Conservation (phyloP, 2,329 filamentous ascomycete genomes). For the Botrytis fragariae region DNA sequence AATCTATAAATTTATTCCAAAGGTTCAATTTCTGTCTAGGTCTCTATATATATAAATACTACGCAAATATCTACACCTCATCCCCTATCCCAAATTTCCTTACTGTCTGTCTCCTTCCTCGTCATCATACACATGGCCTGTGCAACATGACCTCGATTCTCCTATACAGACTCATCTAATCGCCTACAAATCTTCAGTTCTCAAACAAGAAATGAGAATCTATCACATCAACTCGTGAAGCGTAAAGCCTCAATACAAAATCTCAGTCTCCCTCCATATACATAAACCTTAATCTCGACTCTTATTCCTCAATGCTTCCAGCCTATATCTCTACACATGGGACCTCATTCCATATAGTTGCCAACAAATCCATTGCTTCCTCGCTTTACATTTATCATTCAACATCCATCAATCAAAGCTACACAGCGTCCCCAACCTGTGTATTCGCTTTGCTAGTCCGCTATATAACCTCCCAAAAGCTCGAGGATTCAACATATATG, state of each 20-base stretch:
- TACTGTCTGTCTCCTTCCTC: background rate
- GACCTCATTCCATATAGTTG: too few relatives aligned
- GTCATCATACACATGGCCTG: background rate
- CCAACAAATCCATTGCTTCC: rapidly evolving
- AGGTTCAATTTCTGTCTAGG: background rate
- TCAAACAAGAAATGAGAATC: background rate
- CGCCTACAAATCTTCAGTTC: background rate
- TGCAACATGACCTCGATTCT: background rate
- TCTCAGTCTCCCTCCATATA: background rate
- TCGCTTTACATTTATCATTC: background rate
- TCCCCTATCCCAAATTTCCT: rapidly evolving
- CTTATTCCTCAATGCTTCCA: background rate
- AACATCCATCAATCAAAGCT: background rate
- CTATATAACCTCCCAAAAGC: too few relatives aligned
- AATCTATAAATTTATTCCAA: background rate
- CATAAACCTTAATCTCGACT: background rate
- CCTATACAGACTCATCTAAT: background rate
- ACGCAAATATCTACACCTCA: background rate
- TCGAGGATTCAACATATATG: too few relatives aligned
- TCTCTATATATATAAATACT: background rate
- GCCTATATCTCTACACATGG: too few relatives aligned
- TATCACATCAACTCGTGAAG: background rate
- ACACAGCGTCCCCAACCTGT: too few relatives aligned
- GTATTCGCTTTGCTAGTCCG: too few relatives aligned
- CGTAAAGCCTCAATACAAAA: background rate